A percentile compares a stretch with the other conserved stretches of the same genome.
These are phyloP conservation scores for Solanum okadae DNA, from an alignment of 257 asterid genomes.

Conservation along the genomic window DNA sequence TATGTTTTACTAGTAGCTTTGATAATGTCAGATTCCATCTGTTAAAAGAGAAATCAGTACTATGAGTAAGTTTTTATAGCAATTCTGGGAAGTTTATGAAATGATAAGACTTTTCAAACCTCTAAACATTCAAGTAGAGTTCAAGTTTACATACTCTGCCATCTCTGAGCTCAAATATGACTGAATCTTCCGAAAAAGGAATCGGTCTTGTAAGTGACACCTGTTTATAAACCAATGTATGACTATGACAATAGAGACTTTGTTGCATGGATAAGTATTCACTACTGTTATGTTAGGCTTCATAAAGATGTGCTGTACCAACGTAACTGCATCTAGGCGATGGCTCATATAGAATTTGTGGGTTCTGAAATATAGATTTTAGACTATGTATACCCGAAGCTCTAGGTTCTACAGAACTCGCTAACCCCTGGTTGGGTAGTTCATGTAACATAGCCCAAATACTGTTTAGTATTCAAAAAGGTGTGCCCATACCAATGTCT, in stretches of 20 bases:
- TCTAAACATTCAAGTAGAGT: neutral
- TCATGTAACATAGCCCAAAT: neutral
- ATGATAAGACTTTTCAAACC: neutral
- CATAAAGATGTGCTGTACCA: neutral
- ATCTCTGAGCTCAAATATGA: slow-evolving; percentile 73
- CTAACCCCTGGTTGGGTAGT: neutral
- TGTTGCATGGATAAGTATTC: neutral
- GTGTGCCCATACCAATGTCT: neutral
- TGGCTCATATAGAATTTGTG: neutral
- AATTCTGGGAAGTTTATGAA: neutral
- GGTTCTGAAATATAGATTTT: neutral
- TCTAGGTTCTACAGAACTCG: neutral
- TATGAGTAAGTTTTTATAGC: neutral
- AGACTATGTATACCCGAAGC: neutral
- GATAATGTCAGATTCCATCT: neutral
- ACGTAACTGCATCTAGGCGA: neutral
- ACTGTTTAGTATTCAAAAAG: neutral
- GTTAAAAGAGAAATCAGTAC: neutral
- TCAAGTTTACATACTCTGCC: slow-evolving; percentile 58
- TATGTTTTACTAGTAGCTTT: neutral
- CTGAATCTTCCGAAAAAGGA: slow-evolving; percentile 51
- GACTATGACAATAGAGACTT: neutral
- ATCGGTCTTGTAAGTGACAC: slow-evolving; percentile 62
- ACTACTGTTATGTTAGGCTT: neutral
- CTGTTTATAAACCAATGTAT: slow-evolving; percentile 20